Conservation (phyloP, 345 rosid species). For the Garcia nutans region DNA sequence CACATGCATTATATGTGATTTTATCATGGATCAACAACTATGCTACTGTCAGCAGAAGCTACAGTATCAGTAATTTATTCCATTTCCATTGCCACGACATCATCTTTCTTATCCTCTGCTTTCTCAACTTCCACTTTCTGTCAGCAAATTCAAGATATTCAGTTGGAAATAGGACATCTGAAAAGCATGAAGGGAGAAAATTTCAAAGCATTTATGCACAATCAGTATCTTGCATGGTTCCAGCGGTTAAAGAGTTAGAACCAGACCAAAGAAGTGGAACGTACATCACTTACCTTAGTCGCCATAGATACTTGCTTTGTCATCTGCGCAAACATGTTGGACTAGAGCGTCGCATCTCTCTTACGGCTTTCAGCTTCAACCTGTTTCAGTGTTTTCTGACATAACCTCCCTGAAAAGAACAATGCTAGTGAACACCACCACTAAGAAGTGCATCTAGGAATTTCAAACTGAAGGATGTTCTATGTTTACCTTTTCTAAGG, state of each 20-base stretch:
- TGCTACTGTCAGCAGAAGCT: constrained; percentile 13
- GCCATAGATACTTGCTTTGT: constrained; percentile 23
- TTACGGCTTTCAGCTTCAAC: constrained; percentile 48
- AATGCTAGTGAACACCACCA: neutral
- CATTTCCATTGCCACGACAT: constrained; percentile 25
- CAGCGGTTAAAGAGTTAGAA: neutral
- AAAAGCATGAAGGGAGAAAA: no score
- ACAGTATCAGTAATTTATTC: constrained; percentile 28
- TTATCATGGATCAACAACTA: constrained; percentile 23
- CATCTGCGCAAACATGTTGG: constrained; percentile 46
- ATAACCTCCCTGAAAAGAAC: constrained; percentile 47
- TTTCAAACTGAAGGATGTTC: neutral
- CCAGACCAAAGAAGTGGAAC: neutral
- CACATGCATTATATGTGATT: neutral
- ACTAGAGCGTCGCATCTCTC: constrained; percentile 52
- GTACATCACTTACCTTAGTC: constrained; percentile 34
- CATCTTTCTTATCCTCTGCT: constrained; percentile 25
- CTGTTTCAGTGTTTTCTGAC: constrained; percentile 40
- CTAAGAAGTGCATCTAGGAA: neutral
- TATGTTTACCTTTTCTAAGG: constrained; percentile 46
- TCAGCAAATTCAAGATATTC: constrained; percentile 7
- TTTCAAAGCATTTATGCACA: neutral
- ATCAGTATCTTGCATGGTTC: neutral
- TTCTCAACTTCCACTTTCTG: constrained; percentile 49
- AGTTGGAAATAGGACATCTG: neutral